Base-by-base conservation (phyloP, 1,284 basidiomycete genomes). In the Cutaneotrichosporon sp. region DNA sequence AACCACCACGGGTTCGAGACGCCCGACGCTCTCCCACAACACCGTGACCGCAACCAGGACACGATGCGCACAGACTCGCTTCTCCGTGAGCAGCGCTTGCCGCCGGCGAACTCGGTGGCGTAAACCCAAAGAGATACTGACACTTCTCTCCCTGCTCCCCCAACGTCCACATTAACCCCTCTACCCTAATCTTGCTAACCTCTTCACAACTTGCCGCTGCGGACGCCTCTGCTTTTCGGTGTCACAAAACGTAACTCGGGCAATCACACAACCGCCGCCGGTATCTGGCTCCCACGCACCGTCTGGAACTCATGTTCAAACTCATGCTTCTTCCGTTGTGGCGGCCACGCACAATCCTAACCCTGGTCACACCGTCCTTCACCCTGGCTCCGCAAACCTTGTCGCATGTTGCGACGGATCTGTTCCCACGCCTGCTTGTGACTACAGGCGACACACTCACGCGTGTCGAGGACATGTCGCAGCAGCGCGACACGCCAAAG, bases 1-100 rank as follows among this genome's bases (percentile, higher is more conserved):
- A 58, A 58, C 56, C 46, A 49, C 15, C 52, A 54, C 50, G 52
- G 49, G 36, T 9, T 41, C 7, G 56, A 58, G 26, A 58, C 56
- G 2, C 52, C 52, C n/a, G 49, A 58, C 38, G 56, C 52, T 8
- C 52, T 58, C 15, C 52, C 52, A 8, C 21, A 20, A 21, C 26
- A 45, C 40, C 34, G 38, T 7, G 49, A 49, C 17, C 48, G 55
- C 23, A 37, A 20, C 21, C n/a, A 30, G 13, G 41, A 44, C 14
- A 17, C 38, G 15, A 12, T 33, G 18, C 38, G 43, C 26, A 30
- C 49, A 7, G 30, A 42, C 8, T 49, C 55, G 17, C 39, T 50
- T 5, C 45, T 57, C 13, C 45, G 55, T 54, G 38, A 50, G 49
- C 35, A 7, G 26, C 26, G 26, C 26, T 10, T 30, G 26, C 26